Conservation (phyloP, 2,329 filamentous ascomycete species). For the Huntiella bhutanensis region DNA sequence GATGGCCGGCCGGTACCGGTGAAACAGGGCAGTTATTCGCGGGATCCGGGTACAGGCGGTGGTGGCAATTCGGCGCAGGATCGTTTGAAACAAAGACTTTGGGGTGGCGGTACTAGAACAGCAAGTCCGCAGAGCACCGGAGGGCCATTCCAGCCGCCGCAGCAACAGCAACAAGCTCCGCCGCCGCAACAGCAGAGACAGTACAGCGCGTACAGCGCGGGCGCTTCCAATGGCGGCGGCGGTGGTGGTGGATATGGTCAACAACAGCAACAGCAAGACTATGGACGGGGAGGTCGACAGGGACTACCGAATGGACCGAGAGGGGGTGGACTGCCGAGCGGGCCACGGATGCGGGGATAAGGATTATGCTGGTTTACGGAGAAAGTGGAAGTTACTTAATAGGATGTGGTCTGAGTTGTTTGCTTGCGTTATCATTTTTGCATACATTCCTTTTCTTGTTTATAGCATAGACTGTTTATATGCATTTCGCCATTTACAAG, state of each 20-base stretch:
- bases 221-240: slow-evolving; percentile 17
- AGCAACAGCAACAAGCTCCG: slow-evolving; percentile 17
- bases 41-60: slow-evolving; percentile 32
- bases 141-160: slow-evolving; percentile 27
- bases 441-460: background rate
- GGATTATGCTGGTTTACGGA: background rate
- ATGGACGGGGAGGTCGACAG: slow-evolving; percentile 9
- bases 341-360: slow-evolving; percentile 24
- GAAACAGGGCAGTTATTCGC: slow-evolving; percentile 4
- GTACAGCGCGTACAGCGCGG: slow-evolving; percentile 14
- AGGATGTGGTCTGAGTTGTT: too few species aligned
- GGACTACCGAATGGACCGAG: slow-evolving; percentile 22
- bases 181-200: slow-evolving; percentile 1
- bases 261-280: slow-evolving; percentile 7
- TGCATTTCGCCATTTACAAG: too few species aligned
- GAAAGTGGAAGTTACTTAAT: too few species aligned
- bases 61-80: slow-evolving; percentile 48
- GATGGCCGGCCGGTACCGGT: slow-evolving; percentile 10
- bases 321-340: slow-evolving; percentile 16
- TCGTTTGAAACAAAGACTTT: slow-evolving; percentile 60
- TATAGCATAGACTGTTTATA: background rate
- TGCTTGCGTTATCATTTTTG: background rate
- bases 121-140: slow-evolving; percentile 30
- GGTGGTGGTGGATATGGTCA: slow-evolving; percentile 14
- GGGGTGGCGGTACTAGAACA: slow-evolving; percentile 42